Evolutionary conservation across 2,329 filamentous ascomycete genomes (phyloP), one percentile per base, ranked within the genome.

Genomic region (Aureobasidium pullulans): DNA sequence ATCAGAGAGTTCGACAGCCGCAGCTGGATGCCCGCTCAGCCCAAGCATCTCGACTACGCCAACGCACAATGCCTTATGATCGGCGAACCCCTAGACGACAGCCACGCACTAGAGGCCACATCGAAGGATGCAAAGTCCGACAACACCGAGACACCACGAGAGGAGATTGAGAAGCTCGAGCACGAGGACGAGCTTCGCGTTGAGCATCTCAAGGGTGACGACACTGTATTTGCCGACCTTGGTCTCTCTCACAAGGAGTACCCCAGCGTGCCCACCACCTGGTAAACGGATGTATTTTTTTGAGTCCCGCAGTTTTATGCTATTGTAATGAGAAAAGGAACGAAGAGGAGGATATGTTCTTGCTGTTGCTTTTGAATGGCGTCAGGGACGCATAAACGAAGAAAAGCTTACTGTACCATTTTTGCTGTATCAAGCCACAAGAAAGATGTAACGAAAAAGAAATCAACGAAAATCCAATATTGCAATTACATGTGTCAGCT

Each of bases 51-150:
- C 3, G 81, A 93, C 66, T 90, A 89, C 68, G 79, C 79, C 36
- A 88, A 89, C 64, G 82, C 87, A 0, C 89, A 96, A 68, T 80
- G 96, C 57, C 74, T 96, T 9, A 79, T 96, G 60, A 86, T 96
- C 46, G 90, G 91, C 6, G 84, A 90, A 66, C 80, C 80, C 1
- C 75, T 73, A 28, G 77, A 82, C 0, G 81, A 81, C 2, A 75
- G 78, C 4, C 82, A 81, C 61, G 85, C 84, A 0, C 74, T 83
- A 0, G 79, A 85, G 65, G 75, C 80, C 29, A 77, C 79, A 3
- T 75, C 78, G 23, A 84, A 86, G 63, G 74, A 83, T 46, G 76
- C 86, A 66, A 76, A 82, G 63, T 69, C 77, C 6, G 77, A 77
- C 7, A 65, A 71, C 15, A 84, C 86, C 66, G 81, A 85, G 63